Base-by-base conservation (phyloP, 495 filamentous ascomycete genomes). In the Penicillium atrosanguineum region DNA sequence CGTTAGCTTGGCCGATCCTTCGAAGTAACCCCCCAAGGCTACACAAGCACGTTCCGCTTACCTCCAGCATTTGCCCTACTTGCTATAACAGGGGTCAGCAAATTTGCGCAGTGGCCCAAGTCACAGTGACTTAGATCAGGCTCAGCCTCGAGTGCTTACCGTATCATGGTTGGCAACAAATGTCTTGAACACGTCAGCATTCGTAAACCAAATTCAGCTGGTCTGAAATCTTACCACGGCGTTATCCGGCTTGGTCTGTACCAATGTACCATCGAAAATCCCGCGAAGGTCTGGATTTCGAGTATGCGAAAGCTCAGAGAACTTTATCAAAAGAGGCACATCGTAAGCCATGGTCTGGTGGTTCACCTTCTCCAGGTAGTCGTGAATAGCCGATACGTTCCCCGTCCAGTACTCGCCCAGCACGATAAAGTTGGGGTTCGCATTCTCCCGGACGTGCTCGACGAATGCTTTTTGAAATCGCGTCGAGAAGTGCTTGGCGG, bases 341-440 rank as follows among this genome's bases (percentile, higher is more conserved):
- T 92, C 87, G 59, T 87, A 92, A 16, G 89, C 69, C 23, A 74
- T 75, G 20, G 87, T 73, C 28, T 77, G 73, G 45, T 84, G 72
- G 38, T 80, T 63, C 71, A 88, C 81, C 34, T 74, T 69, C 19
- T 84, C 75, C 28, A 90, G 69, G 60, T 85, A 90, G 6, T 71
- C 64, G 0, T 71, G 57, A 52, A 90, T 76, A 28, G 75, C 70
- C 14, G 77, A 59, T 1, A 79, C 61, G 52, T 86, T 78, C 20
- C 79, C 83, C 47, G 79, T 78, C 87, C 87, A 91, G 61, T 85
- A 89, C 60, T 91, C 88, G 25, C 85, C 87, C 8, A 92, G 85
- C 18, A 87, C 71, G 59, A 88, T 88, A 68, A 81, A 84, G 8
- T 82, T 71, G 0, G 69, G 57, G 11, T 79, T 79, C 36, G 77